Evolutionary conservation across 306 rosid genomes (phyloP).

Genomic region (Cicer arietinum): DNA sequence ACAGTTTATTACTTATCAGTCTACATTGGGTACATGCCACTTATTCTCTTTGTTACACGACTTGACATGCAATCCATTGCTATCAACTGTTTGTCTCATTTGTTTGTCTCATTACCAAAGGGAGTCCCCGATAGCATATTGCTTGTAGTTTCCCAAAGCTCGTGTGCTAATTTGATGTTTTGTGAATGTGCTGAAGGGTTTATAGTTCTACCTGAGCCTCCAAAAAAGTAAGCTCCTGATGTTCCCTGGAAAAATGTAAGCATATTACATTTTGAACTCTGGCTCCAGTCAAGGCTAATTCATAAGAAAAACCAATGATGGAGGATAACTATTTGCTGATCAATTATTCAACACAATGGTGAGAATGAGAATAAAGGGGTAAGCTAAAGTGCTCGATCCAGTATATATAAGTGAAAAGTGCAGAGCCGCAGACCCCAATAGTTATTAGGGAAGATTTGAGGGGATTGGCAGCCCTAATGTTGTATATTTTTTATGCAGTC

Average conservation of each 20-base stretch:
- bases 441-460: not conserved
- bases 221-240: conserved; percentile 78
- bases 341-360: conserved; percentile 32
- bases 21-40: conserved; percentile 23
- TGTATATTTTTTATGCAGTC: not conserved
- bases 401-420: not conserved
- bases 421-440: not conserved
- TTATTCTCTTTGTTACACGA: conserved; percentile 18
- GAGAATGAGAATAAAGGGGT: conserved; percentile 1
- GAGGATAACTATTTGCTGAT: conserved; percentile 26
- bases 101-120: conserved; percentile 47
- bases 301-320: conserved; percentile 1
- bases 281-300: conserved; percentile 3
- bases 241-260: conserved; percentile 60
- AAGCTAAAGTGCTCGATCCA: not conserved
- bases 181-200: conserved; percentile 62
- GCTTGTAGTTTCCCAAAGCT: conserved; percentile 77
- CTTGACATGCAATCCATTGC: conserved; percentile 30
- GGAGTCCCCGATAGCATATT: conserved; percentile 62
- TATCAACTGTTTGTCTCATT: conserved; percentile 37
- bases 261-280: conserved; percentile 27
- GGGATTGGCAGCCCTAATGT: not conserved
- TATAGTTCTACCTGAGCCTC: conserved; percentile 72
- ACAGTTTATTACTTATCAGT: conserved; percentile 33
- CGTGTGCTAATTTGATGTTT: conserved; percentile 59